Conservation (phyloP, 345 rosid genomes). For the Corchorus capsularis region DNA sequence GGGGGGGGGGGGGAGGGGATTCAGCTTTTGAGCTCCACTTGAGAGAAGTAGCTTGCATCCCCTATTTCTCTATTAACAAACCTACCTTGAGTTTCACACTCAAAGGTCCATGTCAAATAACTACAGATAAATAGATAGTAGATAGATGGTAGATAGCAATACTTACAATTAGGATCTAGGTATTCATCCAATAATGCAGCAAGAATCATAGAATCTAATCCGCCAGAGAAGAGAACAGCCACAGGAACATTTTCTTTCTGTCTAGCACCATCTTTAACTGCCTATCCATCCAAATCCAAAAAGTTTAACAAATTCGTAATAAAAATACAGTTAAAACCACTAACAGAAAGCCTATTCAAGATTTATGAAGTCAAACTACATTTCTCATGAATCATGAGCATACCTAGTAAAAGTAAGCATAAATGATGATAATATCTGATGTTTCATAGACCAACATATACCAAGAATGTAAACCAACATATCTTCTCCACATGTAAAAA, state of each 20-base stretch:
- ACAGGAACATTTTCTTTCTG: conserved; percentile 56
- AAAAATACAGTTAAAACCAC: background rate
- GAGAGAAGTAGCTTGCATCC: background rate
- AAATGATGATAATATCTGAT: background rate
- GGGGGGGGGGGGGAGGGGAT: no score
- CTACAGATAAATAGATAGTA: no score
- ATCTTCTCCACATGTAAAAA: conserved; percentile 6
- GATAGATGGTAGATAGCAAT: conserved; percentile 1
- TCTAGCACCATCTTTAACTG: conserved; percentile 24
- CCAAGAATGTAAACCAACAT: background rate
- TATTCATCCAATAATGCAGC: conserved; percentile 83
- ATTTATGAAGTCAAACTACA: conserved; percentile 7
- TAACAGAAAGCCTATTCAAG: background rate
- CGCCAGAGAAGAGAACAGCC: conserved; percentile 95
- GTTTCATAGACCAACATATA: background rate
- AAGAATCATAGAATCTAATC: conserved; percentile 94
- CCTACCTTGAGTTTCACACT: background rate
- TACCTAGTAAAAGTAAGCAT: background rate
- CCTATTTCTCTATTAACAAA: background rate
- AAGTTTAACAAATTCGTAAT: conserved; percentile 2
- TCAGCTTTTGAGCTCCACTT: background rate
- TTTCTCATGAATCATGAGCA: background rate
- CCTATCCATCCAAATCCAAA: conserved; percentile 40
- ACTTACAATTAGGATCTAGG: conserved; percentile 70
- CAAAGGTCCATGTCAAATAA: no score